Base-by-base conservation (phyloP, 768 basidiomycete genomes). In the Rhizopogon vesiculosus region DNA sequence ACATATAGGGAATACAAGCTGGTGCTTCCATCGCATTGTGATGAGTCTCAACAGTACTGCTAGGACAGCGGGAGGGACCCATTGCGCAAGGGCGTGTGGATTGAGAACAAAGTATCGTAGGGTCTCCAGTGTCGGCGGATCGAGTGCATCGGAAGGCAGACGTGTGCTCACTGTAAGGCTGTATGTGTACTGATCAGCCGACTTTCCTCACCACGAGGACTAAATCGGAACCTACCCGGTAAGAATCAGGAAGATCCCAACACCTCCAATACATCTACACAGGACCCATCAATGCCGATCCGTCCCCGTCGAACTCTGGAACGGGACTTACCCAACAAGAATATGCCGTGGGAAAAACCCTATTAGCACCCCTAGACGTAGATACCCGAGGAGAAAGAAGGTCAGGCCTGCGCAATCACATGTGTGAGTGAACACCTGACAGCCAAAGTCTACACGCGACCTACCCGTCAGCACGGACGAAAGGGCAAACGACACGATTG, bases 311-410 rank as follows among this genome's bases (percentile, higher is more conserved):
- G 16, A 25, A 42, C 18, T 54, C 29, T 58, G 31, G 28, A 29
- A 33, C 25, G 56, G 45, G 3, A 69, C 83, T 59, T 64, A 90
- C 82, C 95, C 95, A n/a, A 99, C 91, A 29, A 98, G 81, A 65
- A 98, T 97, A 65, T 97, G 94, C 13, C 96, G 79, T 16, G 96
- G 96, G 73, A 98, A 98, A 73, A 98, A 98, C 1, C 94, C 94
- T 38, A 97, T 87, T 8, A 98, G 72, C 6, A 83, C 78, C 2
- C 96, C 96, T 12, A 98, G 78, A 44, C 84, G 84, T 60, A 95
- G 83, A 15, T 80, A 82, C 13, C 94, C 94, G 18, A 98, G 80
- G n/a, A 90, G 70, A 70, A 95, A 85, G 71, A 97, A 97, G 0
- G 90, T 78, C 18, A 94, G 67, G 40, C 64, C 59, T 66, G 60